Conservation (phyloP, 495 filamentous ascomycete species). For the Penicillium waksmanii region DNA sequence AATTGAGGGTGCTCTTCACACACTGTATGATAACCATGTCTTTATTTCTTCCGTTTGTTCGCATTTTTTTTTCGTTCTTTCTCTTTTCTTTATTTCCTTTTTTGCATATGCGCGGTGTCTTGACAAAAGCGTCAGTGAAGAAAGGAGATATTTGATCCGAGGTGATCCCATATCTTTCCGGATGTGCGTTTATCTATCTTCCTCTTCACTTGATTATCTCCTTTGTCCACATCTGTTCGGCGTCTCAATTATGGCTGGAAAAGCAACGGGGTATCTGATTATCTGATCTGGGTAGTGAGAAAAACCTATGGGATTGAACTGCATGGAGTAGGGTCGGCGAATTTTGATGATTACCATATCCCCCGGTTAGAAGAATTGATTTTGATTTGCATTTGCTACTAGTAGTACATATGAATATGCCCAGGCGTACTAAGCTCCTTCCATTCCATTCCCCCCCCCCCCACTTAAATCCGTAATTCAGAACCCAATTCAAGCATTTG, state of each 20-base stretch:
- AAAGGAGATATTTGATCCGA: background rate
- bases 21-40: conserved; percentile 33
- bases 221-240: conserved; percentile 22
- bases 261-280: conserved; percentile 15
- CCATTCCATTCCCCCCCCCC: too few relatives aligned
- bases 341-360: conserved; percentile 30
- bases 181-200: conserved; percentile 11
- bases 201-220: conserved; percentile 8
- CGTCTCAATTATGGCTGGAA: conserved; percentile 29
- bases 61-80: background rate
- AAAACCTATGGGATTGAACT: conserved; percentile 24
- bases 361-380: conserved; percentile 30
- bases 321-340: conserved; percentile 32
- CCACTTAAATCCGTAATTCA: background rate
- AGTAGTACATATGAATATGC: too few relatives aligned
- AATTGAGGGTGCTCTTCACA: conserved; percentile 1
- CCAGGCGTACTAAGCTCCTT: too few relatives aligned
- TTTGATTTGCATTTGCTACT: conserved; percentile 17
- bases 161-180: background rate
- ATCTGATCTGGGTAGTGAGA: conserved; percentile 4
- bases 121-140: conserved; percentile 19
- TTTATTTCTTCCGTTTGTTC: conserved; percentile 21
- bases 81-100: conserved; percentile 5
- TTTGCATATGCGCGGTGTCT: conserved; percentile 30
- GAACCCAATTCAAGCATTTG: background rate